phyloP scores from a whole-genome alignment of 2,329 filamentous ascomycete species.

The Dothiorella sarmentorum region DNA sequence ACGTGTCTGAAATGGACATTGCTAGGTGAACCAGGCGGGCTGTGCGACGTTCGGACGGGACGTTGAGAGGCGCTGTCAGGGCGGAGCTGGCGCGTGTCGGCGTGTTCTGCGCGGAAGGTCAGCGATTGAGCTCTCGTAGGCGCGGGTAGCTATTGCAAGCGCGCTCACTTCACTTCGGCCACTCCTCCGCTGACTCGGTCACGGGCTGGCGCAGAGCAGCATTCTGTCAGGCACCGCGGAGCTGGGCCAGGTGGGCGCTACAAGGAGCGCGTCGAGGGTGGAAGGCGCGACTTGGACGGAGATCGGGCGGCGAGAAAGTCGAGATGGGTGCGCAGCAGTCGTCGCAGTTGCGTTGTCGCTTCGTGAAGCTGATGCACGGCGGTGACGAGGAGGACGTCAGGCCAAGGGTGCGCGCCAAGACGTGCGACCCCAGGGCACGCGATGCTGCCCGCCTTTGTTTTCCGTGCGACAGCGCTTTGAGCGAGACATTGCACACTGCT shows the following conservation, averaged over 20 bases:
- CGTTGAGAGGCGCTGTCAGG: conserved; percentile 9
- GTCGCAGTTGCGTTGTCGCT: background rate
- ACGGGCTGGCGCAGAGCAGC: conserved; percentile 17
- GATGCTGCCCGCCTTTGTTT: background rate
- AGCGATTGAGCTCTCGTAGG: background rate
- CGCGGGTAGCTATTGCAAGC: background rate
- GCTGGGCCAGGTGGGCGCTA: conserved; percentile 5
- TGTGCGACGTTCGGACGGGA: conserved; percentile 16
- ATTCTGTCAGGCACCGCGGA: conserved; percentile 16
- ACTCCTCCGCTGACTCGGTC: conserved; percentile 19
- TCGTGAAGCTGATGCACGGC: conserved; percentile 17
- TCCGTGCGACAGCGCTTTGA: background rate
- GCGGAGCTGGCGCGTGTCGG: conserved; percentile 12
- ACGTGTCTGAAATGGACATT: conserved; percentile 34
- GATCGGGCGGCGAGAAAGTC: background rate
- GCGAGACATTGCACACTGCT: background rate
- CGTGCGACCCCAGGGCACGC: background rate
- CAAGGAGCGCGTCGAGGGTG: conserved; percentile 2
- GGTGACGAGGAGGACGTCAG: conserved; percentile 11
- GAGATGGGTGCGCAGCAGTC: conserved; percentile 4
- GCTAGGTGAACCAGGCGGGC: conserved; percentile 15
- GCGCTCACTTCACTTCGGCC: conserved; percentile 16
- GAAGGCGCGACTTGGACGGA: background rate
- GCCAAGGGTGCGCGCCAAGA: conserved; percentile 7
- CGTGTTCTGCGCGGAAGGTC: background rate